phyloP scores from a whole-genome alignment of 106 monocot species.

The Cymbidium sinense region DNA sequence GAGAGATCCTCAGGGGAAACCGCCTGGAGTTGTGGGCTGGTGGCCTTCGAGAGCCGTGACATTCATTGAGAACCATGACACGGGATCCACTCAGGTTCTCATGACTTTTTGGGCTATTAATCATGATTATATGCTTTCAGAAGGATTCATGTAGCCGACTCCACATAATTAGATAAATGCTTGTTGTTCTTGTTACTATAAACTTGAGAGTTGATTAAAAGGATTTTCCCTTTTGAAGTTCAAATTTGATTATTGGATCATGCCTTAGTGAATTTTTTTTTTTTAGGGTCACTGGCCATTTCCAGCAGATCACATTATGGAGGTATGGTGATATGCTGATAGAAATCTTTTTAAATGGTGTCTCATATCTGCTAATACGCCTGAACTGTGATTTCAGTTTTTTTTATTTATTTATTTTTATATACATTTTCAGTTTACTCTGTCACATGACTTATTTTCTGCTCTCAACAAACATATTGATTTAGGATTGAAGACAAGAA shows the following conservation, averaged over 20 bases:
- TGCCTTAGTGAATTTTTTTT: not conserved
- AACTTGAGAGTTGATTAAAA: not conserved
- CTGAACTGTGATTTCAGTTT: not conserved
- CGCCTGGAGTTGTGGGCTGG: conserved; percentile 87
- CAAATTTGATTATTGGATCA: not conserved
- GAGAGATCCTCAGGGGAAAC: conserved; percentile 59
- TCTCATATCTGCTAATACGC: not conserved
- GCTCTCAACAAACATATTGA: no score
- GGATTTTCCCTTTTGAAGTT: not conserved
- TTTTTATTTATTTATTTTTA: no score
- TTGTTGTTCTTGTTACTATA: not conserved
- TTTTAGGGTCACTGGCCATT: conserved; percentile 91
- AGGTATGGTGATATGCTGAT: conserved; percentile 26
- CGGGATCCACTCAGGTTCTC: conserved; percentile 81
- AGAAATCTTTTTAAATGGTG: not conserved
- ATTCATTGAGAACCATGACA: conserved; percentile 89
- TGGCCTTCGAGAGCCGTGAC: conserved; percentile 89
- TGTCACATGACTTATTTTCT: no score
- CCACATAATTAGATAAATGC: no score
- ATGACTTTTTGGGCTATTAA: not conserved
- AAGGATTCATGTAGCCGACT: no score
- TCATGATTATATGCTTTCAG: not conserved
- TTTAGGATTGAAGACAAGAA: no score
- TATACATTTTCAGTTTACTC: no score
- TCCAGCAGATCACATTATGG: conserved; percentile 67